A percentile compares a stretch with the other conserved stretches of the same genome.
These are phyloP conservation scores for Fusarium odoratissimum DNA, from an alignment of 2,329 filamentous ascomycete genomes.

Conservation along the genomic window DNA sequence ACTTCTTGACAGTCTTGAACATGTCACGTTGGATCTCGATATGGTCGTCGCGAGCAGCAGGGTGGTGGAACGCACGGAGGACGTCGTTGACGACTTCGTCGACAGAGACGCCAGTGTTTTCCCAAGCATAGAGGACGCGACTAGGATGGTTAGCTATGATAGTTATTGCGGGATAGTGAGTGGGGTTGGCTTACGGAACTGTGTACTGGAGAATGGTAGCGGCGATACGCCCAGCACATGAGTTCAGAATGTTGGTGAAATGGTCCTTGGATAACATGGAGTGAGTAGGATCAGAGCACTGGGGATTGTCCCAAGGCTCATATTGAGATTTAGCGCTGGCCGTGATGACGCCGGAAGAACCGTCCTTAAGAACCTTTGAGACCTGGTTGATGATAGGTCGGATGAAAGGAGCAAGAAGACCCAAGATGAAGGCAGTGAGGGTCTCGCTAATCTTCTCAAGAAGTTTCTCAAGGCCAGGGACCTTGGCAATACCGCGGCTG, in stretches of 20 bases:
- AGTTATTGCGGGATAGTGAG: not conserved
- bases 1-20: slow-evolving; percentile 86
- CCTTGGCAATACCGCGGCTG: slow-evolving; percentile 86
- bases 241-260: slow-evolving; percentile 82
- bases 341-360: slow-evolving; percentile 77
- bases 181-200: slow-evolving; percentile 70
- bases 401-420: slow-evolving; percentile 90
- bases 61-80: slow-evolving; percentile 88
- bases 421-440: slow-evolving; percentile 90
- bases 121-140: slow-evolving; percentile 91
- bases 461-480: slow-evolving; percentile 89
- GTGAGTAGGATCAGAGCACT: slow-evolving; percentile 82
- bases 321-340: slow-evolving; percentile 80
- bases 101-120: slow-evolving; percentile 84
- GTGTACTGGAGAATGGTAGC: slow-evolving; percentile 85
- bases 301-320: slow-evolving; percentile 82
- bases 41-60: slow-evolving; percentile 78
- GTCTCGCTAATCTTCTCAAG: slow-evolving; percentile 95
- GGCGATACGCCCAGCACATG: slow-evolving; percentile 79
- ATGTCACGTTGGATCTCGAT: slow-evolving; percentile 87
- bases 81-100: slow-evolving; percentile 87
- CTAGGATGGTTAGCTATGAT: slow-evolving; percentile 49
- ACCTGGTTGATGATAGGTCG: slow-evolving; percentile 90
- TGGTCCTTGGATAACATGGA: slow-evolving; percentile 88
- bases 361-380: slow-evolving; percentile 85